Evolutionary conservation across 2,329 filamentous ascomycete genomes (phyloP).

Genomic region (Biscogniauxia sp.): DNA sequence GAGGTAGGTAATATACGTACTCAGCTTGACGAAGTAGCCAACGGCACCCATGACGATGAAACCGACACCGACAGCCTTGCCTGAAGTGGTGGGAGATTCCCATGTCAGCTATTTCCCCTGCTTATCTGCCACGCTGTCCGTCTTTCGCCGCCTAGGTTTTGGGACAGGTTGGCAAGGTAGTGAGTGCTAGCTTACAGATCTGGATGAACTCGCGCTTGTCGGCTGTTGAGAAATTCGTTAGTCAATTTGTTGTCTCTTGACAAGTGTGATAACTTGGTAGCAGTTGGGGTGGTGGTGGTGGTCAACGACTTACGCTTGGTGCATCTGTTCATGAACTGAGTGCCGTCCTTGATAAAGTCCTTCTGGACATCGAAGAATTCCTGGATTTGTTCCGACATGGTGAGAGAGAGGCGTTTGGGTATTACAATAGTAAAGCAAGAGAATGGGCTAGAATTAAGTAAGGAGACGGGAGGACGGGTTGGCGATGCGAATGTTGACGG

Average conservation of each 20-base stretch:
- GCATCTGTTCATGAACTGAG: constrained; percentile 61
- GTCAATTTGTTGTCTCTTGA: constrained; percentile 2
- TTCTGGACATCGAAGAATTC: constrained; percentile 67
- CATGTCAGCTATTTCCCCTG: constrained; percentile 18
- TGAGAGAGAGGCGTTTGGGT: constrained; percentile 19
- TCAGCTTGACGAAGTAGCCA: constrained; percentile 69
- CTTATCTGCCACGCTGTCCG: neutral
- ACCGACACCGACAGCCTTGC: constrained; percentile 63
- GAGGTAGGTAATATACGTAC: constrained; percentile 33
- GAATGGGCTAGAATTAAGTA: neutral
- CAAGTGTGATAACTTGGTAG: too few relatives aligned
- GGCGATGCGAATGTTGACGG: neutral
- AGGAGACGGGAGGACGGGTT: neutral
- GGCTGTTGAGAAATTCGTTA: constrained; percentile 34
- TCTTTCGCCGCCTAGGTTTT: neutral
- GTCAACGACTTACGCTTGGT: constrained; percentile 47
- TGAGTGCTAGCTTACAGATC: constrained; percentile 23
- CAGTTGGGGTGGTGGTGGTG: too few relatives aligned
- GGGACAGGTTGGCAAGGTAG: constrained; percentile 16
- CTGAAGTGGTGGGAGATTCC: constrained; percentile 11
- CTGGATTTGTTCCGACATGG: constrained; percentile 66
- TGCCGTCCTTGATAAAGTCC: constrained; percentile 63
- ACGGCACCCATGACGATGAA: constrained; percentile 71
- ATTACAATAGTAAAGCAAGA: neutral
- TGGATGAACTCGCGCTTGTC: constrained; percentile 55